Base-by-base conservation (phyloP, 1,139 yeast species). In the Candida smagusa region DNA sequence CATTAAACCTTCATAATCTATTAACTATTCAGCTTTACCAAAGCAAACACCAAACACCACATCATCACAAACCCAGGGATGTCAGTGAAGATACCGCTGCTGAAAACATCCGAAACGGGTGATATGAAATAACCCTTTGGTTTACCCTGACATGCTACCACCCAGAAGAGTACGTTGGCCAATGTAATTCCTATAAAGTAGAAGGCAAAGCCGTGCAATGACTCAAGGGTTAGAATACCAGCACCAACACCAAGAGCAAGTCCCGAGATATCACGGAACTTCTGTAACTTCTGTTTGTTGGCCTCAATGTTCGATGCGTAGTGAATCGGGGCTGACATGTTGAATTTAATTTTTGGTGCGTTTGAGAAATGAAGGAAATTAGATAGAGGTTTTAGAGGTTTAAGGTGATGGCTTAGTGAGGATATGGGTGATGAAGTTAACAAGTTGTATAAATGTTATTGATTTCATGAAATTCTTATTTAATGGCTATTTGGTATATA, bases 21-120 rank as follows among this genome's bases (percentile, higher is more conserved):
- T 32, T 35, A 42, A 12, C 37, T 32, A 31, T 38, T 40, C 33
- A 34, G 46, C 41, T 51, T 51, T 13, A 74, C 77, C 48, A 87
- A 62, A 0, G 92, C 94, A 60, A 78, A 82, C 33, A 83, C 77
- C 54, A 87, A 67, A 47, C 95, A 84, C 96, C 96, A 87, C 70
- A 84, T 79, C 82, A 87, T 82, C 22, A 84, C 68, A 53, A 68
- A 87, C 12, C 92, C 87, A 2, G 90, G 78, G 11, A 84, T 53
- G 41, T 81, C 81, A 28, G 81, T 64, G 12, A 77, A 63, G 5
- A 84, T 45, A 11, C 83, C 79, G 33, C 72, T 77, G 3, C 81
- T 37, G 43, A 81, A 72, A 0, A 87, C 60, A 40, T 79, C 83
- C 30, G 66, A 68, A 2, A 74, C n/a, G 0, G 89, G 85, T 28